phyloP scores from a whole-genome alignment of 352 stramenopile species.

The Discostella stelligera region DNA sequence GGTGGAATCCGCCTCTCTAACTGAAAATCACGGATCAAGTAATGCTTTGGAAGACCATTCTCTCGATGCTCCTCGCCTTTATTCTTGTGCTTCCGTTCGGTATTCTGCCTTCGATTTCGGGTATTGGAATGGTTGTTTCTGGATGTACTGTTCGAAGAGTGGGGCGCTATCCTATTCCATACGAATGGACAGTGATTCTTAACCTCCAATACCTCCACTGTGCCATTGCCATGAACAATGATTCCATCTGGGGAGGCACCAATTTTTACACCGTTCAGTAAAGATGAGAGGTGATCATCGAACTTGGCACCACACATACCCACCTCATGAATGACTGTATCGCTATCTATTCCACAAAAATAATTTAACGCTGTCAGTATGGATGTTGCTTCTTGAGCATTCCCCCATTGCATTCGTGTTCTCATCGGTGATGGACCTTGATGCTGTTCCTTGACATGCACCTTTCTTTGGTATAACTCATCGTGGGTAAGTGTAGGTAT shows the following conservation, averaged over 20 bases:
- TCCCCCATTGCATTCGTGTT: slow-evolving; percentile 76
- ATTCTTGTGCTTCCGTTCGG: slow-evolving; percentile 1
- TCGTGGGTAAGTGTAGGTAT: slow-evolving; percentile 43
- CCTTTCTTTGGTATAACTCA: slow-evolving; percentile 29
- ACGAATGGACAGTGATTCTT: slow-evolving; percentile 84
- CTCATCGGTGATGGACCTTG: slow-evolving; percentile 29
- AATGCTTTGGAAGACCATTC: slow-evolving; percentile 23
- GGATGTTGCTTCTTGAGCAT: slow-evolving; percentile 77
- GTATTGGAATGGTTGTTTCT: background rate
- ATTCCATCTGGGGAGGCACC: slow-evolving; percentile 78
- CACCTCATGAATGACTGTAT: slow-evolving; percentile 62
- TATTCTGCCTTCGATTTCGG: slow-evolving; percentile 30
- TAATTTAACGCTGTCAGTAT: slow-evolving; percentile 80
- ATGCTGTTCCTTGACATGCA: slow-evolving; percentile 21
- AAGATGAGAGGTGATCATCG: slow-evolving; percentile 10
- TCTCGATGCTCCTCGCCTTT: background rate
- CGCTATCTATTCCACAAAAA: slow-evolving; percentile 57
- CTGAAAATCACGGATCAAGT: slow-evolving; percentile 38
- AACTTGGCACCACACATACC: slow-evolving; percentile 79
- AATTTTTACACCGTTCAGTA: slow-evolving; percentile 55
- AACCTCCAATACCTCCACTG: slow-evolving; percentile 75
- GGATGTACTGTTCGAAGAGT: slow-evolving; percentile 8
- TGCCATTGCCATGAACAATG: slow-evolving; percentile 65
- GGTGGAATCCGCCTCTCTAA: slow-evolving; percentile 47
- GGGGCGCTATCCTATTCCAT: slow-evolving; percentile 31